phyloP scores from a whole-genome alignment of 768 basidiomycete species.

The Leccinum disarticulatum region DNA sequence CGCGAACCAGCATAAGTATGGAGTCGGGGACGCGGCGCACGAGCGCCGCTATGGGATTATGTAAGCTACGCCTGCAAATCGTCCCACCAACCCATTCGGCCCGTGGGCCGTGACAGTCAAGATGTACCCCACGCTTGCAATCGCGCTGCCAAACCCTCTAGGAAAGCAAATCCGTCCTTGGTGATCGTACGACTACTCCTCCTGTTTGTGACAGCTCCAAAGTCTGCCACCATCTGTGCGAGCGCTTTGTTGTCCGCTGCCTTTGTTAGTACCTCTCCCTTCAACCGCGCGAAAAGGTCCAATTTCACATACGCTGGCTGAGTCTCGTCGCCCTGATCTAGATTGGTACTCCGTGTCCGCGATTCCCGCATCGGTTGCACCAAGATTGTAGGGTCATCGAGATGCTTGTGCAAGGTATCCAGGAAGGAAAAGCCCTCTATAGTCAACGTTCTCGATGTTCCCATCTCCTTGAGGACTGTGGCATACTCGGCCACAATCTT shows the following conservation, averaged over 20 bases:
- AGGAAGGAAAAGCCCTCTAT: conserved; percentile 72
- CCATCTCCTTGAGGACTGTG: conserved; percentile 56
- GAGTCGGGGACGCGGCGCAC: too few species aligned
- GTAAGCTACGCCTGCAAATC: too few species aligned
- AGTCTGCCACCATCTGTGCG: conserved; percentile 66
- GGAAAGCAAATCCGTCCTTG: conserved; percentile 73
- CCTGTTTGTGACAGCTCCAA: conserved; percentile 65
- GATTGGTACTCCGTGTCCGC: conserved; percentile 40
- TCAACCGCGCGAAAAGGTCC: conserved; percentile 57
- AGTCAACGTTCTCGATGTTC: conserved; percentile 64
- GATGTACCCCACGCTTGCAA: conserved; percentile 36
- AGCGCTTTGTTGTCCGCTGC: conserved; percentile 57
- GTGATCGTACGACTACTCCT: conserved; percentile 71
- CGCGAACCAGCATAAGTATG: too few species aligned
- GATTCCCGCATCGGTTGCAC: conserved; percentile 51
- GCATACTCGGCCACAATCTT: conserved; percentile 58
- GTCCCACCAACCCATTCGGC: not conserved
- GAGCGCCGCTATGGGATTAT: too few species aligned
- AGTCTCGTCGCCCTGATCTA: conserved; percentile 38
- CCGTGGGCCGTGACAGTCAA: not conserved
- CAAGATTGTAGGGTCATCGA: conserved; percentile 66
- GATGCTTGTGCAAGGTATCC: conserved; percentile 67
- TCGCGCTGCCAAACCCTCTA: conserved; percentile 58
- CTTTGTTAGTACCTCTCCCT: conserved; percentile 45
- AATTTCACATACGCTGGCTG: conserved; percentile 56